phyloP scores from a whole-genome alignment of 148 eudicot genomes.

The Oxyria digyna region DNA sequence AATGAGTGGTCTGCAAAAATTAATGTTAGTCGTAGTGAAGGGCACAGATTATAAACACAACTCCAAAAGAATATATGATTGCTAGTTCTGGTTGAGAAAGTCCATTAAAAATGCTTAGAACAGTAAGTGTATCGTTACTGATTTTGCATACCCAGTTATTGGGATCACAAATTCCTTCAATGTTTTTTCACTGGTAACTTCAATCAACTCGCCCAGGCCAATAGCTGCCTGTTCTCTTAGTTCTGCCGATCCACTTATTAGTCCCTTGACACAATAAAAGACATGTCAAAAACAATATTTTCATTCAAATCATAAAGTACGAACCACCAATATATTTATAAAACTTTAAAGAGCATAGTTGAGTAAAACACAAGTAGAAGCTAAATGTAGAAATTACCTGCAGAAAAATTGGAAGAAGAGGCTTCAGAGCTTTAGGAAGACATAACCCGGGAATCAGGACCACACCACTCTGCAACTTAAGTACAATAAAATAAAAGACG shows the following conservation, averaged over 20 bases:
- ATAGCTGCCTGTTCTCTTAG: conserved; percentile 93
- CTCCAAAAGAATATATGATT: neutral
- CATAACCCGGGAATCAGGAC: conserved; percentile 88
- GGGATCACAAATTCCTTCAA: conserved; percentile 87
- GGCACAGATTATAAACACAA: neutral
- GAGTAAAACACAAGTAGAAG: neutral
- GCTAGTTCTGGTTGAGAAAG: neutral
- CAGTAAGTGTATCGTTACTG: neutral
- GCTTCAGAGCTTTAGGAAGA: conserved; percentile 94
- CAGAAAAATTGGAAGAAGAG: conserved; percentile 88
- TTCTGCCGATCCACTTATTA: conserved; percentile 92
- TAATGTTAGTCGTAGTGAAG: neutral
- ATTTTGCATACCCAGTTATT: conserved; percentile 60
- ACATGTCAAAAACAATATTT: neutral
- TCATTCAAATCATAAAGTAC: neutral
- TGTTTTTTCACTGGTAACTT: conserved; percentile 83
- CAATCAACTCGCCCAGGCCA: conserved; percentile 96
- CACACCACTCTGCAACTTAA: conserved; percentile 53
- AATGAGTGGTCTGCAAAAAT: conserved; percentile 73
- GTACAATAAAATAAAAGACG: neutral
- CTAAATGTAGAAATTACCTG: conserved; percentile 36
- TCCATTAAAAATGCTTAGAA: neutral
- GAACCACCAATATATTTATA: neutral
- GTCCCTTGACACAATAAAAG: conserved; percentile 38
- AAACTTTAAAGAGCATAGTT: neutral